Percentiles rank a stretch among this genome's conserved stretches.
Conservation (phyloP, 2,329 filamentous ascomycete genomes). For the Alternaria burnsii region DNA sequence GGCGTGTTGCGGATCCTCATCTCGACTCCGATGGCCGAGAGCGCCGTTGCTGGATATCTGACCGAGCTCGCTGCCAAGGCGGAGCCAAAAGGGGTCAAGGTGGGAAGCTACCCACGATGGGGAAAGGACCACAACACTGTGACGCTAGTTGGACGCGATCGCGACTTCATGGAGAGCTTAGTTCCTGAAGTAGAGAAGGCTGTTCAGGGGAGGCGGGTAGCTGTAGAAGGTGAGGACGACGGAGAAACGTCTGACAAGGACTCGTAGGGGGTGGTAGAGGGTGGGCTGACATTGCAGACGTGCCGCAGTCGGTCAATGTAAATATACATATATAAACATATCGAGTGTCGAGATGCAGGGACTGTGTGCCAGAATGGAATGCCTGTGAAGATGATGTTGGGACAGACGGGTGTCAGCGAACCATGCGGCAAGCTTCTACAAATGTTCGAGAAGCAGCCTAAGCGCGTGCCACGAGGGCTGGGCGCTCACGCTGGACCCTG, state of each 20-base stretch:
- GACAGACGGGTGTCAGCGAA: conserved; percentile 21
- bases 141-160: conserved; percentile 81
- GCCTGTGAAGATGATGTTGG: conserved; percentile 20
- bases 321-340: not conserved
- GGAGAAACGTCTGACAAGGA: conserved; percentile 51
- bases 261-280: conserved; percentile 33
- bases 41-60: conserved; percentile 81
- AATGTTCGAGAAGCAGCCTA: conserved; percentile 36
- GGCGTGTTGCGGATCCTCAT: conserved; percentile 81
- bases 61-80: conserved; percentile 79
- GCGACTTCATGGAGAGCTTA: conserved; percentile 78
- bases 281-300: conserved; percentile 22
- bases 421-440: conserved; percentile 37
- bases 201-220: conserved; percentile 75
- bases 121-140: conserved; percentile 88
- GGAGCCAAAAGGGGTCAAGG: conserved; percentile 81
- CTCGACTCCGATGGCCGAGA: conserved; percentile 88
- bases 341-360: conserved; percentile 6
- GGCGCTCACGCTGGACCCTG: not conserved
- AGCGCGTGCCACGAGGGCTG: conserved; percentile 13
- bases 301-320: conserved; percentile 7
- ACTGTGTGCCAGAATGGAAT: conserved; percentile 33
- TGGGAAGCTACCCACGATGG: conserved; percentile 95
- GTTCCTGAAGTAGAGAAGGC: conserved; percentile 79
- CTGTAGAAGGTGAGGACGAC: conserved; percentile 70